Evolutionary conservation across 208 protist species (phyloP).

Genomic region (Leishmania amazonensis): DNA sequence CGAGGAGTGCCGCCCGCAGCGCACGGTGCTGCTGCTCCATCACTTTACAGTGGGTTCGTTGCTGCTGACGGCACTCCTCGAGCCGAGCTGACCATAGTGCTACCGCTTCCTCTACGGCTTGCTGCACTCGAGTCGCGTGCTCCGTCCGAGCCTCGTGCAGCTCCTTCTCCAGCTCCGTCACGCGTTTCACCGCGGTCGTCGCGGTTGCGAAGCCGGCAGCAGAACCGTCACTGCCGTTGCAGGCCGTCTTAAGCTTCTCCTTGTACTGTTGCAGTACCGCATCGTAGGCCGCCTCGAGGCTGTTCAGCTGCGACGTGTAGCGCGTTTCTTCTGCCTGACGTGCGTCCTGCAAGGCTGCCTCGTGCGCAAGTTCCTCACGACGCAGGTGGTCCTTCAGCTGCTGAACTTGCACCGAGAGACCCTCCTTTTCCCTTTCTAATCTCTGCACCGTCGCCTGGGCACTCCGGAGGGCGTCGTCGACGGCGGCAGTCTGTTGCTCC

Average conservation of each 20-base stretch:
- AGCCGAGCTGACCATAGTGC: constrained; percentile 17
- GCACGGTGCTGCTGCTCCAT: constrained; percentile 29
- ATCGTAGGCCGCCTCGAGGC: constrained; percentile 15
- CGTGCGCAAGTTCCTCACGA: constrained; percentile 11
- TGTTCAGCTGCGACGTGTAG: constrained; percentile 10
- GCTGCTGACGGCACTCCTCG: constrained; percentile 11
- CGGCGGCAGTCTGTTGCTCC: constrained; percentile 16
- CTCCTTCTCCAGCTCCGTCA: constrained; percentile 26
- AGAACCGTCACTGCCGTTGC: neutral
- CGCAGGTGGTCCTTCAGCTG: constrained; percentile 10
- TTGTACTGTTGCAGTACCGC: constrained; percentile 16
- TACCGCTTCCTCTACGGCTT: constrained; percentile 11
- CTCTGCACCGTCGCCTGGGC: constrained; percentile 26
- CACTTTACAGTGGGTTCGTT: constrained; percentile 7
- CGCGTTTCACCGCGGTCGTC: constrained; percentile 15
- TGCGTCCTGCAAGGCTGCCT: constrained; percentile 9
- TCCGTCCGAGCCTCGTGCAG: constrained; percentile 19
- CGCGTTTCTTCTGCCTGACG: neutral
- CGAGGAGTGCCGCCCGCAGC: constrained; percentile 22
- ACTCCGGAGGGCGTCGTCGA: constrained; percentile 26
- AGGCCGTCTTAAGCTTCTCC: neutral
- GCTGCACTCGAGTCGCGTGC: constrained; percentile 9
- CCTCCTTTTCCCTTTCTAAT: constrained; percentile 17
- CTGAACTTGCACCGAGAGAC: neutral
- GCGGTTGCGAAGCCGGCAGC: neutral